phyloP scores from a whole-genome alignment of 768 basidiomycete species.

The Botryobasidium botryosum region DNA sequence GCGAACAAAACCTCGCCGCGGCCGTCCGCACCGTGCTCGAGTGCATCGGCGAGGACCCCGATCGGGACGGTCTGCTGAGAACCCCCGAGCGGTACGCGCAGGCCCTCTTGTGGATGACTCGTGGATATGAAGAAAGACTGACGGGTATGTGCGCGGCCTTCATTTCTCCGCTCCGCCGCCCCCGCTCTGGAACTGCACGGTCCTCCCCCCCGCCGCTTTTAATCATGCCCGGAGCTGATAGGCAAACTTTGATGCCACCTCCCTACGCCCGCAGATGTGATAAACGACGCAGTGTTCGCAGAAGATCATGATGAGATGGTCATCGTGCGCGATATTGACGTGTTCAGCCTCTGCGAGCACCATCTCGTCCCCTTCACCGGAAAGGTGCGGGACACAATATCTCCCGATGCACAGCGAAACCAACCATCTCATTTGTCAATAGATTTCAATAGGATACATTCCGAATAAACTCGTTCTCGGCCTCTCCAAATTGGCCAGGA shows the following conservation, averaged over 20 bases:
- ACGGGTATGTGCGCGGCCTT: slow-evolving; percentile 38
- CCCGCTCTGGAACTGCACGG: not conserved
- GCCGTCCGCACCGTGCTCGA: slow-evolving; percentile 89
- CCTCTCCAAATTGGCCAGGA: slow-evolving; percentile 87
- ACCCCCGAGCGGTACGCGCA: slow-evolving; percentile 95
- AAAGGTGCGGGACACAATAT: slow-evolving; percentile 40
- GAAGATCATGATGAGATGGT: slow-evolving; percentile 99
- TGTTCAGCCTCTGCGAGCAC: slow-evolving; percentile 95
- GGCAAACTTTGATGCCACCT: no score
- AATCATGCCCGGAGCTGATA: no score
- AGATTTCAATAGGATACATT: slow-evolving; percentile 98
- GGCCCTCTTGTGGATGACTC: slow-evolving; percentile 97
- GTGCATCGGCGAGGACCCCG: slow-evolving; percentile 96
- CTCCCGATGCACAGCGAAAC: not conserved
- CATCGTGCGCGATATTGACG: slow-evolving; percentile 90
- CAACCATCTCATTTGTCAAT: not conserved
- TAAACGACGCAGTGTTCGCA: slow-evolving; percentile 94
- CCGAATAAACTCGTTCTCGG: slow-evolving; percentile 90
- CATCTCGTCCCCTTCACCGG: slow-evolving; percentile 97
- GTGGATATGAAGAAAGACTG: slow-evolving; percentile 91
- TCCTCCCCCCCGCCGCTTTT: not conserved
- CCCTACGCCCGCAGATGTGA: no score
- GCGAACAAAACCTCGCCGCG: slow-evolving; percentile 58
- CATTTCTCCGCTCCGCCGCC: not conserved
- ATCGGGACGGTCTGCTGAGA: slow-evolving; percentile 76